phyloP scores from a whole-genome alignment of 1,284 basidiomycete species.

The Cryptococcus sp. region DNA sequence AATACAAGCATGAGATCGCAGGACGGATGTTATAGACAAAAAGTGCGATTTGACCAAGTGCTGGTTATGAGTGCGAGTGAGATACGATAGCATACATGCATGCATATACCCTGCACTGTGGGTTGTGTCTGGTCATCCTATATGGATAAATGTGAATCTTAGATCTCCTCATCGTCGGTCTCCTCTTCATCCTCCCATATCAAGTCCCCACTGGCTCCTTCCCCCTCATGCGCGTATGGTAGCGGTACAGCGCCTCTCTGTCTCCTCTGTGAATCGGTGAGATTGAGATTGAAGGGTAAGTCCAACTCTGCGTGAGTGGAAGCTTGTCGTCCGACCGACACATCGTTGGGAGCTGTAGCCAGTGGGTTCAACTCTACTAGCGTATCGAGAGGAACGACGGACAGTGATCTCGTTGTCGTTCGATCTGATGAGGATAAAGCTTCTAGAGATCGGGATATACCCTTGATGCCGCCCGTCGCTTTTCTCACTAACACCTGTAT shows the following conservation, averaged over 20 bases:
- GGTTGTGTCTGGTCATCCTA: neutral
- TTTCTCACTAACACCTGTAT: conserved; percentile 46
- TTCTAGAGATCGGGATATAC: conserved; percentile 41
- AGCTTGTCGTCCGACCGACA: conserved; percentile 1
- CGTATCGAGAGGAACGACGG: conserved; percentile 7
- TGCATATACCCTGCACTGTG: neutral
- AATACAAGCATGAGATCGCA: too few species aligned
- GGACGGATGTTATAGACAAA: too few species aligned
- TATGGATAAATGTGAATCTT: neutral
- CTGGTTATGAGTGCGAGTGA: too few species aligned
- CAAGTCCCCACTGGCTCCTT: conserved; percentile 41
- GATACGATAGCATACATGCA: neutral
- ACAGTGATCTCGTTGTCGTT: neutral
- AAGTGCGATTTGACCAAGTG: too few species aligned
- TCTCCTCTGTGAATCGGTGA: conserved; percentile 79
- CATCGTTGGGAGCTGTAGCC: neutral
- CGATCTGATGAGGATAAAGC: conserved; percentile 8
- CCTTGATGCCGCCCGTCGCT: conserved; percentile 50
- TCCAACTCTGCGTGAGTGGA: conserved; percentile 61
- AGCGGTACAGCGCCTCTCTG: conserved; percentile 76
- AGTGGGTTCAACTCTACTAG: conserved; percentile 25
- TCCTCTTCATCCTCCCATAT: conserved; percentile 28
- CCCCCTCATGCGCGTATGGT: conserved; percentile 81
- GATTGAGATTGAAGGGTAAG: conserved; percentile 73
- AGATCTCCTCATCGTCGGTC: conserved; percentile 30